Conservation (phyloP, 108 stramenopile species). For the Nannochloropsis oceanica region DNA sequence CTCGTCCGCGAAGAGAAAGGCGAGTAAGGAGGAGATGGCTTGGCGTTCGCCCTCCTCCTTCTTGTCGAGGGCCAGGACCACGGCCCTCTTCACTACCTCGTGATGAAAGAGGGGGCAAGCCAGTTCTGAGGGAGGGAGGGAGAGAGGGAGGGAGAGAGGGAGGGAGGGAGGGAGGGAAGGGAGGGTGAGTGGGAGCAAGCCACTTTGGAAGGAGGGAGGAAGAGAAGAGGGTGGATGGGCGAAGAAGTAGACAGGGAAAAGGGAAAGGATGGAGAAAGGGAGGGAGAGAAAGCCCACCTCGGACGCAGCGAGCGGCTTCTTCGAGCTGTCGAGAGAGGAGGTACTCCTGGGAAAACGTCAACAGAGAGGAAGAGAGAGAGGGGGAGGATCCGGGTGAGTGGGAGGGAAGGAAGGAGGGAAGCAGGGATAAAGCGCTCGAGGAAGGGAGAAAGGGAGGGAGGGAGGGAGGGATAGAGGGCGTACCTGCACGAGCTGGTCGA, state of each 20-base stretch:
- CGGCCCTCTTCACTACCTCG: constrained; percentile 82
- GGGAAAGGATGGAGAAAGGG: constrained; percentile 35
- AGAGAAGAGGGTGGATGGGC: neutral
- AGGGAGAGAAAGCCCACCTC: no score
- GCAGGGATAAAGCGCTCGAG: neutral
- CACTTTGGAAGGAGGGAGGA: no score
- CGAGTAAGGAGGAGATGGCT: neutral
- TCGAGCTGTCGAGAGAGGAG: constrained; percentile 64
- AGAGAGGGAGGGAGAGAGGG: neutral
- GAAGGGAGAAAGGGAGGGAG: neutral
- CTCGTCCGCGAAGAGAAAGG: neutral
- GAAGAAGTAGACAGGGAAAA: neutral
- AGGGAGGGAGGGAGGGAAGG: neutral
- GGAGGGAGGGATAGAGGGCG: neutral
- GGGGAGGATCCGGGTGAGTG: neutral
- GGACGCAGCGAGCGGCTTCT: no score
- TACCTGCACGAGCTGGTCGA: constrained; percentile 55
- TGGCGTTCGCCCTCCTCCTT: constrained; percentile 42
- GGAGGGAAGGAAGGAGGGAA: neutral
- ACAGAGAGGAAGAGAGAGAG: neutral
- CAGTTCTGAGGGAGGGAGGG: constrained; percentile 35
- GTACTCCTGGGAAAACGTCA: no score
- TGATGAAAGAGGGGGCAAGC: constrained; percentile 66
- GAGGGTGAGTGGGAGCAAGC: no score
- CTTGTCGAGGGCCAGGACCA: constrained; percentile 61